phyloP scores from a whole-genome alignment of 2,329 filamentous ascomycete genomes.

The Fusarium temperatum region DNA sequence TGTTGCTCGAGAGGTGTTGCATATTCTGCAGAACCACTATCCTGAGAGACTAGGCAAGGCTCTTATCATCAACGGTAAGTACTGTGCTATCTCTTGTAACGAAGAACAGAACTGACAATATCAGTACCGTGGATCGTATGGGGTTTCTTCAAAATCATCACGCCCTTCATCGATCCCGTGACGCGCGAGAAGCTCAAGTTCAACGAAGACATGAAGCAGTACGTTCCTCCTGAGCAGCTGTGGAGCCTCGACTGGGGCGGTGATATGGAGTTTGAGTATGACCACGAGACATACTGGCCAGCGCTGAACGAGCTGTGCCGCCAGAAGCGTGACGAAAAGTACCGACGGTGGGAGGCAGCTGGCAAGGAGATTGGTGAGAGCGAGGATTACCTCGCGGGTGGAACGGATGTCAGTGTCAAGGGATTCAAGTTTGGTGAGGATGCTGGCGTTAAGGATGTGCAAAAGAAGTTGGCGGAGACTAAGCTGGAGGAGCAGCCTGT shows the following conservation, averaged over 20 bases:
- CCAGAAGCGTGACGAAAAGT: slow-evolving; percentile 69
- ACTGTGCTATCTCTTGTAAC: background rate
- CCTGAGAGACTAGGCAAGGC: slow-evolving; percentile 90
- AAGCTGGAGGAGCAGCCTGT: slow-evolving; percentile 41
- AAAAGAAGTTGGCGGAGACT: slow-evolving; percentile 43
- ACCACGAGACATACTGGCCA: slow-evolving; percentile 90
- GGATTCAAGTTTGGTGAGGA: slow-evolving; percentile 44
- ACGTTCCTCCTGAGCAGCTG: slow-evolving; percentile 84
- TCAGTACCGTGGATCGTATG: slow-evolving; percentile 89
- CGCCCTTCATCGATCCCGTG: slow-evolving; percentile 93
- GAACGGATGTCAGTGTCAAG: slow-evolving; percentile 48
- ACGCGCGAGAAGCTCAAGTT: slow-evolving; percentile 97
- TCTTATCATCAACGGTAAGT: slow-evolving; percentile 84
- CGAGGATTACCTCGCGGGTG: slow-evolving; percentile 85
- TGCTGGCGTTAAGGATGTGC: slow-evolving; percentile 34
- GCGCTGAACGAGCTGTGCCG: slow-evolving; percentile 77
- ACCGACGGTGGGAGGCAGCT: slow-evolving; percentile 78
- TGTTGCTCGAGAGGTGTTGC: slow-evolving; percentile 83
- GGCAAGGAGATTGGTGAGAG: slow-evolving; percentile 86
- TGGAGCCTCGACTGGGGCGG: slow-evolving; percentile 80
- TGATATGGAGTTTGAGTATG: slow-evolving; percentile 88
- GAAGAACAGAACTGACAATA: background rate
- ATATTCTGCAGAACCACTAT: slow-evolving; percentile 95
- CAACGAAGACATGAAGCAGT: slow-evolving; percentile 88
- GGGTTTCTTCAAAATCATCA: slow-evolving; percentile 96